A percentile compares a stretch with the other conserved stretches of the same genome.
Conservation (phyloP, 2,329 filamentous ascomycete species). For the Epichloe coenophiala region DNA sequence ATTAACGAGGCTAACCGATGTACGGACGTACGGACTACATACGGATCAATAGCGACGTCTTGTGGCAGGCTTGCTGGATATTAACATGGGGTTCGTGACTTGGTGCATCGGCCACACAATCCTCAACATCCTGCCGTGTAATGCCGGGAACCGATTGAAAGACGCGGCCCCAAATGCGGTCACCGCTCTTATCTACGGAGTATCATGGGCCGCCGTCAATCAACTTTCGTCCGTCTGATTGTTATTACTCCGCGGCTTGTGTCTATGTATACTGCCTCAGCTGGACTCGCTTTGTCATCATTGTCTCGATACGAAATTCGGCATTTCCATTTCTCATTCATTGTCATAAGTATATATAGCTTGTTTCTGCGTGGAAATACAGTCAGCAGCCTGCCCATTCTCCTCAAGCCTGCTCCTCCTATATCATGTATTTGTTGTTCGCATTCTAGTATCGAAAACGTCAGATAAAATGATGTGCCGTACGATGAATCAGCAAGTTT, state of each 20-base stretch:
- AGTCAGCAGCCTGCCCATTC: neutral
- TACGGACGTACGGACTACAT: no score
- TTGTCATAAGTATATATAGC: neutral
- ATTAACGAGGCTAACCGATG: no score
- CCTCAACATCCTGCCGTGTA: no score
- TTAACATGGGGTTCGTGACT: no score
- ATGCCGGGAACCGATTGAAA: no score
- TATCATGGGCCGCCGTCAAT: no score
- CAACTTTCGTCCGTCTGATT: neutral
- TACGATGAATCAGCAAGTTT: neutral
- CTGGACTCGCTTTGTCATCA: neutral
- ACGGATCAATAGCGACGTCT: no score
- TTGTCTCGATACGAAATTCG: neutral
- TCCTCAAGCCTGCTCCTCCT: neutral
- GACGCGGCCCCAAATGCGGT: no score
- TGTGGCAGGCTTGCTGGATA: no score
- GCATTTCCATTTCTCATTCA: neutral
- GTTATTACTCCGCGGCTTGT: neutral
- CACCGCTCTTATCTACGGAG: no score
- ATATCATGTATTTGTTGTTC: neutral
- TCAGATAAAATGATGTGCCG: neutral
- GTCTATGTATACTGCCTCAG: neutral
- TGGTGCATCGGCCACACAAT: no score
- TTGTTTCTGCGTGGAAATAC: neutral
- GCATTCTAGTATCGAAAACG: neutral